Percentiles rank a stretch among this genome's conserved stretches.
Evolutionary conservation across 345 rosid genomes (phyloP).

Genomic region (Sonneratia caseolaris): DNA sequence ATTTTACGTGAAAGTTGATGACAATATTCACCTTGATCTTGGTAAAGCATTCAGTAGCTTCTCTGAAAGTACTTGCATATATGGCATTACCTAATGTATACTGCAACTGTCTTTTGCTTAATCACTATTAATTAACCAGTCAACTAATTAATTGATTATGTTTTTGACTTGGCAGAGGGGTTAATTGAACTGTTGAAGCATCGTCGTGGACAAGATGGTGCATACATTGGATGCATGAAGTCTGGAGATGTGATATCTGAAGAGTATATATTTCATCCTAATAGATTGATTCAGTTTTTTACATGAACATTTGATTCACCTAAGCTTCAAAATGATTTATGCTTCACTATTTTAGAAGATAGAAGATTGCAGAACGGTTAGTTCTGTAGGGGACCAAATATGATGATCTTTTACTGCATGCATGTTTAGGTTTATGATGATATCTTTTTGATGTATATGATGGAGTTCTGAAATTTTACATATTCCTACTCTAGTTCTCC

Average conservation of each 20-base stretch:
- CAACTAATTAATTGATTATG: background rate
- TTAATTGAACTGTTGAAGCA: conserved; percentile 59
- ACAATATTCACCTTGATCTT: conserved; percentile 65
- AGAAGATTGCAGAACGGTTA: background rate
- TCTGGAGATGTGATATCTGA: conserved; percentile 80
- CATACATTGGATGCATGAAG: conserved; percentile 96
- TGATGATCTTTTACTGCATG: background rate
- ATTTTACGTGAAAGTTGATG: conserved; percentile 82
- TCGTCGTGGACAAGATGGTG: conserved; percentile 61
- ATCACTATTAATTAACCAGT: background rate
- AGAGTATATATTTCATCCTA: conserved; percentile 26
- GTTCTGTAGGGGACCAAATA: background rate
- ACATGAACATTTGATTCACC: background rate
- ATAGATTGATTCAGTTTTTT: background rate
- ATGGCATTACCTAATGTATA: background rate
- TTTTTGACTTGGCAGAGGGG: conserved; percentile 45
- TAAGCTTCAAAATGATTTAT: background rate
- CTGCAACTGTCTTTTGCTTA: background rate
- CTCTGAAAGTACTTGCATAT: background rate
- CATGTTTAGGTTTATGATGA: background rate
- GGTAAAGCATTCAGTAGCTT: conserved; percentile 29
- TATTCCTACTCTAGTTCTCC: background rate
- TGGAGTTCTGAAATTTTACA: background rate
- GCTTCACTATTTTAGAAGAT: background rate
- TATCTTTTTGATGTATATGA: background rate